Conservation (phyloP, 257 asterid genomes). For the Fraxinus anomala region DNA sequence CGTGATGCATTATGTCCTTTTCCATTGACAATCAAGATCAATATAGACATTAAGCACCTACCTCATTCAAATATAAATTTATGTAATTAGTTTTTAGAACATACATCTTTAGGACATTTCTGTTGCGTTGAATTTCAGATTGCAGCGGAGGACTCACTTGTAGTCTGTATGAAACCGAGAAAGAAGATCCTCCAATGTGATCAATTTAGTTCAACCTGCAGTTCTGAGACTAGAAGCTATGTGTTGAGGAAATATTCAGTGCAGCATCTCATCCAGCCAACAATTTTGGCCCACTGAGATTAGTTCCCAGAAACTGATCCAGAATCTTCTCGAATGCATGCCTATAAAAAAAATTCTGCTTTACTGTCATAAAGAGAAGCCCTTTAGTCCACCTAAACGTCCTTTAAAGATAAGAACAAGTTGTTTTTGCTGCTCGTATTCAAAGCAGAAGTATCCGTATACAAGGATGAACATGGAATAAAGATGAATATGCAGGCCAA, state of each 20-base stretch:
- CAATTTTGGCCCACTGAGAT: slow-evolving; percentile 47
- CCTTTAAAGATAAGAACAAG: slow-evolving; percentile 19
- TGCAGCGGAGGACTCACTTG: slow-evolving; percentile 30
- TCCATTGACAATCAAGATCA: background rate
- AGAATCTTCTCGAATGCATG: slow-evolving; percentile 78
- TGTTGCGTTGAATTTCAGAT: slow-evolving; percentile 18
- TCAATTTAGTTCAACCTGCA: slow-evolving; percentile 17
- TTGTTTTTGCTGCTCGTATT: slow-evolving; percentile 17
- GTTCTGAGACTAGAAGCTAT: slow-evolving; percentile 24
- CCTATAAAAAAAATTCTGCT: slow-evolving; percentile 7
- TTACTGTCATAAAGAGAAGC: slow-evolving; percentile 22
- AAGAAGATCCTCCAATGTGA: slow-evolving; percentile 15
- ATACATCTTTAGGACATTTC: background rate
- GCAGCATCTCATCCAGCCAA: slow-evolving; percentile 40
- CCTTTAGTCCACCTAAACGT: slow-evolving; percentile 10
- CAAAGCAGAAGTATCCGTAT: slow-evolving; percentile 7
- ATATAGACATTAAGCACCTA: background rate
- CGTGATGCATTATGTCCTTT: slow-evolving; percentile 2
- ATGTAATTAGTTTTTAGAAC: slow-evolving; percentile 2
- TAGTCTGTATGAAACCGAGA: slow-evolving; percentile 33
- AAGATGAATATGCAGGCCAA: slow-evolving; percentile 21
- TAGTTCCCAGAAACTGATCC: slow-evolving; percentile 64
- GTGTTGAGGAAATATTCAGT: slow-evolving; percentile 24
- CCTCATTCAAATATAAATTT: background rate
- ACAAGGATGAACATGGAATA: background rate